Percentiles rank a stretch among this genome's conserved stretches.
These are phyloP conservation scores for Magnolia officinalis DNA, from an alignment of 164 flowering plant genomes.

Conservation along the genomic window DNA sequence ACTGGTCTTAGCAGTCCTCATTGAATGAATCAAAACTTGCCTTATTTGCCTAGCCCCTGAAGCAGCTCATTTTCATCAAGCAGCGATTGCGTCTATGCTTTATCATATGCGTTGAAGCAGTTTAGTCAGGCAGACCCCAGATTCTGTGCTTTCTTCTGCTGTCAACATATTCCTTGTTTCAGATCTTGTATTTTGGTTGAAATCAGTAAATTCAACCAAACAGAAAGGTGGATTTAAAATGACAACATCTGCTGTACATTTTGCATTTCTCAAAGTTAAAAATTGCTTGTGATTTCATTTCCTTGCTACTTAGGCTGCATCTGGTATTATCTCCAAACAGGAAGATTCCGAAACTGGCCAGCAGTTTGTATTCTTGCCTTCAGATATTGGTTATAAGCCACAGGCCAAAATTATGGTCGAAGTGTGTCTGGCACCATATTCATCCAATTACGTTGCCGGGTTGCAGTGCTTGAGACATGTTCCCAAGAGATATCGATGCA, in stretches of 20 bases:
- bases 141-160: no score
- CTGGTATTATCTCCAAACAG: constrained; percentile 8
- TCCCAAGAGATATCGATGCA: constrained; percentile 16
- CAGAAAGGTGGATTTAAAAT: no score
- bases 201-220: no score
- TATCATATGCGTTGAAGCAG: no score
- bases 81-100: no score
- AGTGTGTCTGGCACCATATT: constrained; percentile 6
- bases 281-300: background rate
- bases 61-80: no score
- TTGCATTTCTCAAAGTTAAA: background rate
- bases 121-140: no score
- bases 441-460: constrained; percentile 9
- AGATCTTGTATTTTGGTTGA: no score
- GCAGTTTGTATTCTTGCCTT: constrained; percentile 21
- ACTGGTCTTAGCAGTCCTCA: background rate
- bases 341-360: constrained; percentile 30
- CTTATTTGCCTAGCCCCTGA: background rate
- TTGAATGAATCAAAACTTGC: background rate
- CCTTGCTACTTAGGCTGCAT: background rate
- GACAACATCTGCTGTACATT: background rate
- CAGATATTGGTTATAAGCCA: constrained; percentile 25
- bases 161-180: no score
- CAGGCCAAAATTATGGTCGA: constrained; percentile 14
- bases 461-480: constrained; percentile 12